Evolutionary conservation across 1,284 basidiomycete species (phyloP).

Genomic region (Trametes pubescens): DNA sequence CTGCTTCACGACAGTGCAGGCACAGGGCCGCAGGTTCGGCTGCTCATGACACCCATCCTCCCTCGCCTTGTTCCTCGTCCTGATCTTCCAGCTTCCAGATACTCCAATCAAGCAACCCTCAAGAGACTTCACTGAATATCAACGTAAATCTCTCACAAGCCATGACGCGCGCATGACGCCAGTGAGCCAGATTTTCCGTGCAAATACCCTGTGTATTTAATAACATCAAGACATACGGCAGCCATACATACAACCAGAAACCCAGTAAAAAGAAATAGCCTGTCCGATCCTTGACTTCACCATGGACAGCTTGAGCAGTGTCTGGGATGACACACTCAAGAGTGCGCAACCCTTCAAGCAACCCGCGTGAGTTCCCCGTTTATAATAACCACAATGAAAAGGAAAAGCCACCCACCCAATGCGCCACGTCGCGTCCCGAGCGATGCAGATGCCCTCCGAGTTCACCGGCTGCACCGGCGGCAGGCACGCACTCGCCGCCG

Average conservation of each 20-base stretch:
- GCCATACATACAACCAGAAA: background rate
- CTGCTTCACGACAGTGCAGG: background rate
- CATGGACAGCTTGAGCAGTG: too few species aligned
- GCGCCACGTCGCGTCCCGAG: slow-evolving; percentile 30
- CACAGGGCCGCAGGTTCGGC: background rate
- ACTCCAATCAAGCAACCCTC: slow-evolving; percentile 5
- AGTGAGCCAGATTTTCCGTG: background rate
- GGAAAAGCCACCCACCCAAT: slow-evolving; percentile 31
- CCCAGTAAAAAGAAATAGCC: background rate
- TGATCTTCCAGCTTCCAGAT: slow-evolving; percentile 1
- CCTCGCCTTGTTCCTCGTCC: background rate
- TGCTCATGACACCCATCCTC: background rate
- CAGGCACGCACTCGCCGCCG: slow-evolving; percentile 33
- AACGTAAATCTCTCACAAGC: background rate
- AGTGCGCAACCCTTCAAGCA: slow-evolving; percentile 14
- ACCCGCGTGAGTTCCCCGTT: too few species aligned
- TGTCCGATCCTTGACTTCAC: background rate
- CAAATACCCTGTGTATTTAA: background rate
- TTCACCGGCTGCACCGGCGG: slow-evolving; percentile 36
- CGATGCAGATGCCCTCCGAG: slow-evolving; percentile 33
- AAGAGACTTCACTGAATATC: background rate
- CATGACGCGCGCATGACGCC: background rate
- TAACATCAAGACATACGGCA: background rate
- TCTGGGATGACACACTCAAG: background rate
- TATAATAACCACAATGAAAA: background rate